phyloP scores from a whole-genome alignment of 352 stramenopile species.

The Phytopythium ostracodes region DNA sequence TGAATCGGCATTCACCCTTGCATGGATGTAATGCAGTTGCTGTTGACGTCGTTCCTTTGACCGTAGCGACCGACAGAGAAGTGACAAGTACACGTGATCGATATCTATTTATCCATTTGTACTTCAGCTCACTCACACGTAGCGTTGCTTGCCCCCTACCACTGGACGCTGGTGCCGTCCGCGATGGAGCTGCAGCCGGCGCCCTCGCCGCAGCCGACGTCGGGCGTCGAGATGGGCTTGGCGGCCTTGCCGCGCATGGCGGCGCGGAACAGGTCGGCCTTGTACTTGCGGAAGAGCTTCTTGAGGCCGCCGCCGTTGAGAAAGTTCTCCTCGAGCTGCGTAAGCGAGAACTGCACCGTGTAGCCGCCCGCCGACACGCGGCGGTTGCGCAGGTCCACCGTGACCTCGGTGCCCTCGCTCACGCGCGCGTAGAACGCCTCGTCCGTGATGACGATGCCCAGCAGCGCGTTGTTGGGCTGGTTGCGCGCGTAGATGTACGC shows the following conservation, averaged over 20 bases:
- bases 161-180: conserved; percentile 13
- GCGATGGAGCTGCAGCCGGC: conserved; percentile 8
- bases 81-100: neutral
- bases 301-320: conserved; percentile 73
- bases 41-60: neutral
- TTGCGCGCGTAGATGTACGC: conserved; percentile 85
- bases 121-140: neutral
- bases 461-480: conserved; percentile 79
- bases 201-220: conserved; percentile 53
- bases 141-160: too few relatives aligned
- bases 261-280: conserved; percentile 78
- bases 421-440: conserved; percentile 78
- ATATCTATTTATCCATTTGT: conserved; percentile 4
- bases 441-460: conserved; percentile 80
- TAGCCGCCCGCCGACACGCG: conserved; percentile 55
- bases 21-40: too few relatives aligned
- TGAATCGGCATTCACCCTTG: too few relatives aligned
- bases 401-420: conserved; percentile 57
- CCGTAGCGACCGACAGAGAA: too few relatives aligned
- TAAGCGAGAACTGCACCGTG: conserved; percentile 66
- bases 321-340: conserved; percentile 77
- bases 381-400: conserved; percentile 67
- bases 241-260: conserved; percentile 72
- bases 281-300: conserved; percentile 78
- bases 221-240: conserved; percentile 43